A percentile compares a stretch with the other conserved stretches of the same genome.
phyloP scores from a whole-genome alignment of 768 basidiomycete genomes.

The Mrakia gelida region DNA sequence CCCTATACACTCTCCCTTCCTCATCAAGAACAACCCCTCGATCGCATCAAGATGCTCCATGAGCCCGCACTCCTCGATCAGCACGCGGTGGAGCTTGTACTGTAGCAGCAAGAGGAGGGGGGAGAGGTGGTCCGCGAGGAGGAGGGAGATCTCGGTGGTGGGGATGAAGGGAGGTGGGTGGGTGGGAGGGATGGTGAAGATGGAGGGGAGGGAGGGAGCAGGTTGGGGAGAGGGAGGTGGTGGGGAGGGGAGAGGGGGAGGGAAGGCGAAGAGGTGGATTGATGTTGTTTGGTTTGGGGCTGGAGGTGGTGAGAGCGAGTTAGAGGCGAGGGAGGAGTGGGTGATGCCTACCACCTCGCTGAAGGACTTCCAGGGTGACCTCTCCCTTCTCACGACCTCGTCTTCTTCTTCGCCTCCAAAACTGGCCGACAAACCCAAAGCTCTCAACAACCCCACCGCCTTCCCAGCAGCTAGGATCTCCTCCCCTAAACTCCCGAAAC shows the following conservation, averaged over 20 bases:
- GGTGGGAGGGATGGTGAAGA: background rate
- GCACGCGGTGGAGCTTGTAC: conserved; percentile 34
- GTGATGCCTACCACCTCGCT: background rate
- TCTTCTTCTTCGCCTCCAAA: background rate
- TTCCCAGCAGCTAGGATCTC: conserved; percentile 10
- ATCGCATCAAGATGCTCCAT: conserved; percentile 40
- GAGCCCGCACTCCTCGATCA: conserved; percentile 40
- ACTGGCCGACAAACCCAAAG: background rate
- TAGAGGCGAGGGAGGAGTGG: no score
- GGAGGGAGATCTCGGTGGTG: background rate
- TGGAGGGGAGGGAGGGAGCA: background rate
- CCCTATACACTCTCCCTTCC: conserved; percentile 31
- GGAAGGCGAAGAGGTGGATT: background rate
- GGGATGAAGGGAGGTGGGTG: background rate
- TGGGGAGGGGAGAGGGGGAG: background rate
- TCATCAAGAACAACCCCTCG: conserved; percentile 37
- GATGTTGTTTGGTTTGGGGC: no score
- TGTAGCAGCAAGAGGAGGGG: background rate
- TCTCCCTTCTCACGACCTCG: background rate
- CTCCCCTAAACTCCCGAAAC: background rate
- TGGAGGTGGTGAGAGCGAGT: no score
- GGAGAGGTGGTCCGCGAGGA: background rate
- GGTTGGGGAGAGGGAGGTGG: background rate
- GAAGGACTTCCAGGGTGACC: background rate
- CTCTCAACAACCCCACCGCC: background rate